Percentiles rank a stretch among this genome's conserved stretches.
Evolutionary conservation across 345 rosid species (phyloP).

Genomic region (Populus davidiana): DNA sequence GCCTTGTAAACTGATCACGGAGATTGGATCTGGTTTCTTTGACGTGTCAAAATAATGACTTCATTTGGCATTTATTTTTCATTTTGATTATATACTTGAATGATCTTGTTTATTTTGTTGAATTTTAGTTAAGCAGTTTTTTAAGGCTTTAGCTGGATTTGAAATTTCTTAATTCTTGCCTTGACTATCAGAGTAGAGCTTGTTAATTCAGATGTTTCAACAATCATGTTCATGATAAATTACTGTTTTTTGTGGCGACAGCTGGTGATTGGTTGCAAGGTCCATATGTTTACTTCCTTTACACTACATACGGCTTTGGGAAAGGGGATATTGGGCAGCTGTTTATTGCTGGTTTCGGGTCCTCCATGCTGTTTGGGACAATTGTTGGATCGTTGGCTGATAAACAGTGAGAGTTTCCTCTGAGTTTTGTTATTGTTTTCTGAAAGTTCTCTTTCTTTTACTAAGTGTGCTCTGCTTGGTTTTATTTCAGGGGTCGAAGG

Average conservation of each 20-base stretch:
- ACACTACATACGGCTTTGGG: constrained; percentile 73
- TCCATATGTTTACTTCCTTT: constrained; percentile 91
- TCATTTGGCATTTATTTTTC: too few relatives aligned
- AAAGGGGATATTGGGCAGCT: constrained; percentile 93
- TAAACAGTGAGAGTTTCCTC: constrained; percentile 60
- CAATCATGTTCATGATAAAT: background rate
- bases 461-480: constrained; percentile 5
- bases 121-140: background rate
- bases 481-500: constrained; percentile 72
- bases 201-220: background rate
- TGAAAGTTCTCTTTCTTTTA: constrained; percentile 8
- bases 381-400: constrained; percentile 97
- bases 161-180: background rate
- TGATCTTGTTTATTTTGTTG: background rate
- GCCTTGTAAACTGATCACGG: background rate
- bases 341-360: constrained; percentile 96
- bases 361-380: constrained; percentile 97
- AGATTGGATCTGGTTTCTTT: background rate
- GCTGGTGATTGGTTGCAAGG: constrained; percentile 99
- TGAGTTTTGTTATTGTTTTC: background rate
- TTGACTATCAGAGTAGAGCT: background rate
- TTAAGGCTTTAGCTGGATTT: background rate
- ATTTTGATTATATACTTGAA: too few relatives aligned
- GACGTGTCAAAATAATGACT: too few relatives aligned
- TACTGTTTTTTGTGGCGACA: constrained; percentile 19